Percentiles rank a stretch among this genome's conserved stretches.
These are phyloP conservation scores for Taphrina confusa DNA, from an alignment of 1,139 yeast genomes.

Conservation along the genomic window DNA sequence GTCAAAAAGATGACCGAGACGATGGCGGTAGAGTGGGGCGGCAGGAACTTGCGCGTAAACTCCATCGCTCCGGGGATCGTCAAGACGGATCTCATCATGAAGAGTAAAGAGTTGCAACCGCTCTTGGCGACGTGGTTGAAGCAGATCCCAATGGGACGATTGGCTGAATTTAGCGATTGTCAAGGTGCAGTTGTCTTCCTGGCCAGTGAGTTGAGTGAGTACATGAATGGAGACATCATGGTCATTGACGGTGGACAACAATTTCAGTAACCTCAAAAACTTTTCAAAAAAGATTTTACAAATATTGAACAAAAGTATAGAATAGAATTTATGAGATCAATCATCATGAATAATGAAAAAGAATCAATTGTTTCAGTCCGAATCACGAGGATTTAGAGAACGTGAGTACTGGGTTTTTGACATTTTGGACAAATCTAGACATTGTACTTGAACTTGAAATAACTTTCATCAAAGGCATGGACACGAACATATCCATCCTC, in stretches of 20 bases:
- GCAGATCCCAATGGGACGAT: constrained; percentile 34
- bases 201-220: constrained; percentile 63
- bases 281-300: neutral
- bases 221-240: constrained; percentile 66
- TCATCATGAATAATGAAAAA: no score
- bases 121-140: constrained; percentile 48
- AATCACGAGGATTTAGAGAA: no score
- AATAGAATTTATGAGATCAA: no score
- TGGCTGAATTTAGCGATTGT: constrained; percentile 54
- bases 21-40: constrained; percentile 62
- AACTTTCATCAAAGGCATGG: constrained; percentile 87
- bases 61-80: constrained; percentile 62
- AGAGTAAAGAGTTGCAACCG: constrained; percentile 27
- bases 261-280: constrained; percentile 6
- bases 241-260: constrained; percentile 65
- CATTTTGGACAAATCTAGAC: no score
- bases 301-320: neutral
- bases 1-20: constrained; percentile 58
- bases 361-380: no score
- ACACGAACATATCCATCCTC: constrained; percentile 96
- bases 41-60: constrained; percentile 56
- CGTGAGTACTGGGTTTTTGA: no score
- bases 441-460: constrained; percentile 70
- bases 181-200: constrained; percentile 70
- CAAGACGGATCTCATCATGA: constrained; percentile 49